phyloP scores from a whole-genome alignment of 305 asterid species.

The Solanum aculeatissimum region DNA sequence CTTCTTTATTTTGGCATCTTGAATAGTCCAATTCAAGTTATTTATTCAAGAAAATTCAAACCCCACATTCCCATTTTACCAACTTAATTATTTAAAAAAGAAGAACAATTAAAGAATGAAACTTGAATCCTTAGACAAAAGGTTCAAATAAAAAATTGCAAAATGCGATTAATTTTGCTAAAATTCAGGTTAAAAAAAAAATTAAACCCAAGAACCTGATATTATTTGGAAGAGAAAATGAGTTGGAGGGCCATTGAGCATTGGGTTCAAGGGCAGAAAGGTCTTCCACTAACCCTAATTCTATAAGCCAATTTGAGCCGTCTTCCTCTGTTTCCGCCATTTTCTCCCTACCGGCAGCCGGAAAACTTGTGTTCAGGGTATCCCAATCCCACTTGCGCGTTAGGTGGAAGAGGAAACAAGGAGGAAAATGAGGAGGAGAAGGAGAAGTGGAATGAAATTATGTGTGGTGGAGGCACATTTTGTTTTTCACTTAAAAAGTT shows the following conservation, averaged over 20 bases:
- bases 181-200: background rate
- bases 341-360: background rate
- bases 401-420: background rate
- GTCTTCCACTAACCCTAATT: constrained; percentile 27
- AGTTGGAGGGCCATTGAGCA: constrained; percentile 20
- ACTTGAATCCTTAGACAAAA: background rate
- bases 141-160: background rate
- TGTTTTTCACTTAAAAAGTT: background rate
- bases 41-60: background rate
- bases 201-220: constrained; percentile 15
- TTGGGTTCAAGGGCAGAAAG: constrained; percentile 22
- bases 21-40: background rate
- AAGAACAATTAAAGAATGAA: background rate
- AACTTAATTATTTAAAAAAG: background rate
- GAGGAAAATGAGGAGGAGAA: background rate
- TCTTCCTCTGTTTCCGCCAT: constrained; percentile 29
- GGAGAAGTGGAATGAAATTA: background rate
- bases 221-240: constrained; percentile 13
- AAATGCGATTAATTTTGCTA: background rate
- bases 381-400: background rate
- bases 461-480: constrained; percentile 15
- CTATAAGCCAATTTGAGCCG: constrained; percentile 32
- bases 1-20: background rate
- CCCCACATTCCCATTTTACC: background rate
- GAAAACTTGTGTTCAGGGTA: background rate